Conservation (phyloP, 371 early-diverging fungal species). For the Coemansia sp. region DNA sequence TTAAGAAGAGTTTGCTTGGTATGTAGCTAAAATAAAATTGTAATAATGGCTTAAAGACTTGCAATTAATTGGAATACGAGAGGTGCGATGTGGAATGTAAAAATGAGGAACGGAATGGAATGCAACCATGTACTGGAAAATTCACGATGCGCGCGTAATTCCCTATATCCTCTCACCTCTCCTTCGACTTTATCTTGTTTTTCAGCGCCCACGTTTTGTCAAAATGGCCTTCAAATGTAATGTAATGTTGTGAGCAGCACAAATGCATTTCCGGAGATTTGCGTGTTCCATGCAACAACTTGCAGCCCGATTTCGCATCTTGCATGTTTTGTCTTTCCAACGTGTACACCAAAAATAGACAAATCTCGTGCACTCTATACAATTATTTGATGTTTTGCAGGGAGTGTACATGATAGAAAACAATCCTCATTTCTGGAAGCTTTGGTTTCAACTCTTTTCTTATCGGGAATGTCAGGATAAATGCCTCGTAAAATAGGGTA, state of each 20-base stretch:
- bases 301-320: conserved; percentile 1
- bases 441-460: too few species aligned
- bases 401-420: not conserved
- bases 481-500: too few species aligned
- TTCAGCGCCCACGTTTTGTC: not conserved
- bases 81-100: not conserved
- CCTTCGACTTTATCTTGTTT: not conserved
- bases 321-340: not conserved
- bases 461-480: too few species aligned
- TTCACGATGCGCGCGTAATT: not conserved
- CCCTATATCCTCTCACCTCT: not conserved
- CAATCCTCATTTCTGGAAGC: too few species aligned
- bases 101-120: not conserved
- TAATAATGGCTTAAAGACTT: not conserved
- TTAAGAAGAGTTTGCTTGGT: not conserved
- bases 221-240: not conserved
- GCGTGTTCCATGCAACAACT: not conserved
- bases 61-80: not conserved
- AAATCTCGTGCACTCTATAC: not conserved
- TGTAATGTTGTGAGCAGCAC: not conserved
- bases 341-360: not conserved
- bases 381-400: not conserved
- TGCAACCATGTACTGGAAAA: not conserved
- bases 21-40: not conserved
- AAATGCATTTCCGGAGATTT: not conserved